Base-by-base conservation (phyloP, 805 yeast species). In the Teunomyces cretensis region DNA sequence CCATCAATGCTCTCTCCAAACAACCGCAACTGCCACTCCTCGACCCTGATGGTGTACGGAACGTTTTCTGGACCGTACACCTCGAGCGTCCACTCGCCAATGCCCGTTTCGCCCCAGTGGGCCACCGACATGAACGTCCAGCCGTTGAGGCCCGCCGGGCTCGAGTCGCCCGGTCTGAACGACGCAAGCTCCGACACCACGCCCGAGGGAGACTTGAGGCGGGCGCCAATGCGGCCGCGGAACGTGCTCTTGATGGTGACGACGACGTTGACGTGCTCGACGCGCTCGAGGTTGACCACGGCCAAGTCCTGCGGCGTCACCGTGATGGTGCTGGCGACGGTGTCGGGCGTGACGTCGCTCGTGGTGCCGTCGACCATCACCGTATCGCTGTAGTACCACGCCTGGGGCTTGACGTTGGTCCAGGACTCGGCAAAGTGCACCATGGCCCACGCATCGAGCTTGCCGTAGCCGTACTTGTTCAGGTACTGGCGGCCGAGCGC, bases 101-200 rank as follows among this genome's bases (percentile, higher is more conserved):
- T 65, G 2, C 91, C 92, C 2, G 60, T 40, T 54, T 85, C 91
- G 32, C 97, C 97, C 97, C 98, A 94, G 62, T 94, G 98, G 1
- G 96, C 97, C n/a, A 94, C 98, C 9, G 92, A 79, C 88, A 91
- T 88, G 60, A 94, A 94, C 1, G 88, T 86, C 99, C 99, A 94
- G 53, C 86, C 74, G 4, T 61, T 55, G 52, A 88, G 86, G 0
- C 96, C 96, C 1, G 61, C 70, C 1, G 54, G 50, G 5, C 81
- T 72, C 7, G 46, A 51, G 63, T 94, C 99, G 14, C 65, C 53
- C 6, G 66, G 67, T 54, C 99, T 78, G 14, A 74, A 73, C 17
- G 82, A 78, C 0, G 94, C 97, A 48, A 94, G 73, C 37, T 81
- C 78, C 14, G 96, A 88, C 7, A 69, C 69, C 26, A 86, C 74